phyloP scores from a whole-genome alignment of 352 stramenopile genomes.

The Pythium chondricola region DNA sequence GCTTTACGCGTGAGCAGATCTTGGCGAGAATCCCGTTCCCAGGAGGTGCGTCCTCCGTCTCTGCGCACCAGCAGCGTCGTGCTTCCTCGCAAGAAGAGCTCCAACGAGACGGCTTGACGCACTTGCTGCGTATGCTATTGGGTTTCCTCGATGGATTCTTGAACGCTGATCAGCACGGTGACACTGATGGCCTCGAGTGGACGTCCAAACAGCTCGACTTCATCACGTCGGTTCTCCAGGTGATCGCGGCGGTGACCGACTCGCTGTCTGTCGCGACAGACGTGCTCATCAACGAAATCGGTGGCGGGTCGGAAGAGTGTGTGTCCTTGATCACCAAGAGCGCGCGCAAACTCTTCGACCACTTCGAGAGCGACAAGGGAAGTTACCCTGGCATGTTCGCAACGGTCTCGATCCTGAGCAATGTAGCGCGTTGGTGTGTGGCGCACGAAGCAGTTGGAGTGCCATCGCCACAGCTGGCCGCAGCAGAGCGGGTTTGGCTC shows the following conservation, averaged over 20 bases:
- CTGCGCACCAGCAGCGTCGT: conserved; percentile 14
- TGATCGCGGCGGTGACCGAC: conserved; percentile 32
- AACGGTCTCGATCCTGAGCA: conserved; percentile 47
- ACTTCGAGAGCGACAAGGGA: conserved; percentile 40
- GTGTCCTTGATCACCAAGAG: conserved; percentile 47
- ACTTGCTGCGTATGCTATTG: conserved; percentile 45
- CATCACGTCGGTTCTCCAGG: conserved; percentile 31
- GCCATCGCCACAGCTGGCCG: conserved; percentile 12
- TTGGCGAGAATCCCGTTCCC: conserved; percentile 24
- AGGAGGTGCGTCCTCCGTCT: conserved; percentile 10
- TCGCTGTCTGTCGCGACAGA: conserved; percentile 27
- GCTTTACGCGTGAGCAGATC: conserved; percentile 46
- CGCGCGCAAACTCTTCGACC: conserved; percentile 55
- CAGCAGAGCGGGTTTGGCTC: conserved; percentile 36
- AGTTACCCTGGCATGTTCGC: conserved; percentile 47
- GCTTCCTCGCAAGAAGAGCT: conserved; percentile 12
- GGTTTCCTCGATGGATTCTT: conserved; percentile 55
- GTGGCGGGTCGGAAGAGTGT: conserved; percentile 42
- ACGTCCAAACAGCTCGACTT: conserved; percentile 36
- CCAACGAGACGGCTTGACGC: conserved; percentile 36
- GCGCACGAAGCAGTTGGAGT: conserved; percentile 30
- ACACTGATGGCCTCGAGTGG: conserved; percentile 17
- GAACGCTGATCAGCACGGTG: conserved; percentile 18
- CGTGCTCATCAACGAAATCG: conserved; percentile 40
- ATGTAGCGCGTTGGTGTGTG: conserved; percentile 54